Percentiles rank a stretch among this genome's conserved stretches.
These are phyloP conservation scores for Epicoccum nigrum DNA, from an alignment of 2,329 filamentous ascomycete species.

Conservation along the genomic window DNA sequence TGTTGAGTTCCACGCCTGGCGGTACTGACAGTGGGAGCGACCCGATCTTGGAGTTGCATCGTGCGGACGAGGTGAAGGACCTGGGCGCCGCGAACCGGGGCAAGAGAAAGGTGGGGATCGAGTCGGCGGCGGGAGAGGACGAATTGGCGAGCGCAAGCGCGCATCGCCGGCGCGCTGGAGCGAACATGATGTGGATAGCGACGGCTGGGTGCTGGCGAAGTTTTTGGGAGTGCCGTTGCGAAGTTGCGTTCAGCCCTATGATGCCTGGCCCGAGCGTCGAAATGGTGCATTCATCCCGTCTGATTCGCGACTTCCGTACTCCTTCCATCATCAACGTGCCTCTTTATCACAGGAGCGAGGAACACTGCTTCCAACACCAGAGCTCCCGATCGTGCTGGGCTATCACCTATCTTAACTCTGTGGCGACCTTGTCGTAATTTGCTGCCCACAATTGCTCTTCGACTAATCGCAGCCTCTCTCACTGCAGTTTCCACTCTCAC, in stretches of 20 bases:
- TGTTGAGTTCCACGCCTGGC: slow-evolving; percentile 69
- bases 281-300: not conserved
- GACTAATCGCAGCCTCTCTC: slow-evolving; percentile 17
- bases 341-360: too few relatives aligned
- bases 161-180: slow-evolving; percentile 64
- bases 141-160: slow-evolving; percentile 59
- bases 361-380: not conserved
- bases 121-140: slow-evolving; percentile 51
- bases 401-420: too few relatives aligned
- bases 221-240: slow-evolving; percentile 30
- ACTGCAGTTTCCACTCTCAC: slow-evolving; percentile 24
- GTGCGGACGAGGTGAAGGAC: slow-evolving; percentile 74
- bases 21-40: slow-evolving; percentile 61
- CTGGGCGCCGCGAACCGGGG: slow-evolving; percentile 61
- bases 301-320: slow-evolving; percentile 12
- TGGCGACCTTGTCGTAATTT: not conserved
- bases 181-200: slow-evolving; percentile 62
- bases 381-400: too few relatives aligned
- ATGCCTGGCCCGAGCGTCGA: not conserved
- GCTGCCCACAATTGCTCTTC: slow-evolving; percentile 2
- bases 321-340: not conserved
- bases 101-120: slow-evolving; percentile 74
- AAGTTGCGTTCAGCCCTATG: slow-evolving; percentile 16
- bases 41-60: slow-evolving; percentile 81
- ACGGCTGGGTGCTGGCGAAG: slow-evolving; percentile 20